Base-by-base conservation (phyloP, 108 stramenopile species). In the Aureococcus anophagefferens region DNA sequence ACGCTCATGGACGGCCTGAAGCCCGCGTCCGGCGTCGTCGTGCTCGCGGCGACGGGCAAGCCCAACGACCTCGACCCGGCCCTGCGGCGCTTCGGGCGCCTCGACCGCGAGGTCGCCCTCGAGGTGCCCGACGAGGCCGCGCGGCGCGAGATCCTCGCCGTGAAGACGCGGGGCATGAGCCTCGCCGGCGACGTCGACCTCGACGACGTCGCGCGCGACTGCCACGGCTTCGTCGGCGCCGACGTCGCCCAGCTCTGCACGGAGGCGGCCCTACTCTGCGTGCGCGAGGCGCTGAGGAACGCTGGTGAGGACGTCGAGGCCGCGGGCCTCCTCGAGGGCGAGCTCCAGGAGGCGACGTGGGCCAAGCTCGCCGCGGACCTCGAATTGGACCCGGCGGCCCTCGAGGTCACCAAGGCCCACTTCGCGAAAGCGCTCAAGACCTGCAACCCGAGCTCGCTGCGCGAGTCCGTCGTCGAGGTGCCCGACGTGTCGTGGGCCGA, bases 81-180 rank as follows among this genome's bases (percentile, higher is more conserved):
- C 25, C 79, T 98, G 30, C 92, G 94, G 70, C 89, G 97, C 36
- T 94, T 95, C 29, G 97, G 97, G 0, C 87, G 97, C 37, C 95
- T 99, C 80, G 97, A 98, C 76, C 89, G 95, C 63, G 98, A 99
- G 83, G 74, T 99, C 31, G 93, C 93, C 77, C 96, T 99, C 75
- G 93, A 84, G n/a, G 93, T 96, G 67, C 97, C 99, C n/a, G 96
- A 97, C 74, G 95, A 96, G 74, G 93, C 95, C 62, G 99, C 96
- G 4, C 80, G 98, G 1, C 89, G 85, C 64, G 97, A 94, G 78
- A 95, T 99, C 72, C 81, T 99, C 0, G 80, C 93, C 73, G 96
- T 96, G 82, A 98, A 96, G 79, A 97, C 93, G 13, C 87, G 90
- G 68, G 91, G 93, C 71, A 98, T 98, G 95, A 85, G 87, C 70